These are phyloP conservation scores for Volvox reticuliferus DNA, from an alignment of 139 green algal genomes.

Conservation along the genomic window DNA sequence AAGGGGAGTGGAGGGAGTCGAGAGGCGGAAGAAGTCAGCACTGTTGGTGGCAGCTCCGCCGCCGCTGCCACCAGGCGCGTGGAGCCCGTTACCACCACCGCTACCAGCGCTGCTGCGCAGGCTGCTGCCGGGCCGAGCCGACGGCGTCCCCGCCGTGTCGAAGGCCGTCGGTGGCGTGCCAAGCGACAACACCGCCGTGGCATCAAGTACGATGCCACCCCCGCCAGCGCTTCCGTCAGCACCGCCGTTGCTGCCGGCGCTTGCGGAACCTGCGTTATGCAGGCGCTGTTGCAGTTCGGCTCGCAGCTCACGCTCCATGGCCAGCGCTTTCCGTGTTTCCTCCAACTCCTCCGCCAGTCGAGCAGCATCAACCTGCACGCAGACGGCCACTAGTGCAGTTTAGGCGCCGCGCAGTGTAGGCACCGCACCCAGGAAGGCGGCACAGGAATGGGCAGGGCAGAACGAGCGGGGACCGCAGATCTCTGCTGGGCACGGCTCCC, in stretches of 20 bases:
- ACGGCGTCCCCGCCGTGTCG: not conserved
- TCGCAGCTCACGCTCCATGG: conserved; percentile 37
- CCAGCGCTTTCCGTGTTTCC: conserved; percentile 24
- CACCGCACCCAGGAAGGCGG: no score
- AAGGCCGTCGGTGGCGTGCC: conserved; percentile 27
- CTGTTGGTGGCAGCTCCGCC: not conserved
- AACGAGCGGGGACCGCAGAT: no score
- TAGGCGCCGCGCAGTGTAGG: no score
- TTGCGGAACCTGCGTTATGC: not conserved
- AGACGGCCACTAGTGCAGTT: no score
- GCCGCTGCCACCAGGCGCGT: not conserved
- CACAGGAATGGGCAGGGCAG: no score
- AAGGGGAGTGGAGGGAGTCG: conserved; percentile 35
- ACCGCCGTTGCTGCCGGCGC: not conserved
- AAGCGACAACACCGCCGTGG: not conserved
- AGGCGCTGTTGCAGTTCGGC: conserved; percentile 40
- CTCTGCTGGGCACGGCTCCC: no score
- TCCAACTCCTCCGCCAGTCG: conserved; percentile 38
- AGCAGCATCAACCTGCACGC: not conserved
- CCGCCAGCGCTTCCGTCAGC: not conserved
- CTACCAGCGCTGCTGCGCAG: conserved; percentile 11
- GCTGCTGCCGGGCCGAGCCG: not conserved
- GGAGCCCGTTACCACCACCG: not conserved
- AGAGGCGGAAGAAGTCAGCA: conserved; percentile 29
- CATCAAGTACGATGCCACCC: not conserved